These are phyloP conservation scores for Spizellomyces sp. DNA, from an alignment of 192 early-diverging fungal genomes.

Conservation along the genomic window DNA sequence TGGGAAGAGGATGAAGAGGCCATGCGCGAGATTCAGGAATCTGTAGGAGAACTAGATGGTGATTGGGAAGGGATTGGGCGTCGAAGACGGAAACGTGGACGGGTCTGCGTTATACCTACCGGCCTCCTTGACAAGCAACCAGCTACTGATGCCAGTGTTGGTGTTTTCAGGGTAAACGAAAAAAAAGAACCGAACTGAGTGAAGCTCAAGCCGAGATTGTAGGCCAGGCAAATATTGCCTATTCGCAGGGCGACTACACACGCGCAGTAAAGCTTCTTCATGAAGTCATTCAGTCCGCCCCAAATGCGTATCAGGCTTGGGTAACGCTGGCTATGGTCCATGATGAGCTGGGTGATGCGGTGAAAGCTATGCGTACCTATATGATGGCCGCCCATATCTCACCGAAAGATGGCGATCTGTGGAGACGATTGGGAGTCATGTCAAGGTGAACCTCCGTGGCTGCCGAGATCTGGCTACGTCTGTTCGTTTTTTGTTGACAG, in stretches of 20 bases:
- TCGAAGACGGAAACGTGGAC: neutral
- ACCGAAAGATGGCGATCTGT: slow-evolving; percentile 68
- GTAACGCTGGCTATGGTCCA: slow-evolving; percentile 85
- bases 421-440: slow-evolving; percentile 80
- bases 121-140: neutral
- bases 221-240: slow-evolving; percentile 78
- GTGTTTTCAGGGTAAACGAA: slow-evolving; percentile 9
- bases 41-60: slow-evolving; percentile 12
- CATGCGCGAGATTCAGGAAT: slow-evolving; percentile 22
- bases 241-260: slow-evolving; percentile 68
- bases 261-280: slow-evolving; percentile 76
- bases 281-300: slow-evolving; percentile 73
- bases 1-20: slow-evolving; percentile 41
- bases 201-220: slow-evolving; percentile 61
- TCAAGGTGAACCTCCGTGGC: slow-evolving; percentile 55
- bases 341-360: slow-evolving; percentile 76
- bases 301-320: slow-evolving; percentile 82
- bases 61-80: slow-evolving; percentile 20
- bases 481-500: neutral
- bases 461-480: neutral
- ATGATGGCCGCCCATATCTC: slow-evolving; percentile 91
- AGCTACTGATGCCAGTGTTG: neutral
- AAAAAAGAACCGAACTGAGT: slow-evolving; percentile 20
- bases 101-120: neutral
- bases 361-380: slow-evolving; percentile 74